Base-by-base conservation (phyloP, 2,329 filamentous ascomycete genomes). In the Magnaporthiopsis rhizophila region DNA sequence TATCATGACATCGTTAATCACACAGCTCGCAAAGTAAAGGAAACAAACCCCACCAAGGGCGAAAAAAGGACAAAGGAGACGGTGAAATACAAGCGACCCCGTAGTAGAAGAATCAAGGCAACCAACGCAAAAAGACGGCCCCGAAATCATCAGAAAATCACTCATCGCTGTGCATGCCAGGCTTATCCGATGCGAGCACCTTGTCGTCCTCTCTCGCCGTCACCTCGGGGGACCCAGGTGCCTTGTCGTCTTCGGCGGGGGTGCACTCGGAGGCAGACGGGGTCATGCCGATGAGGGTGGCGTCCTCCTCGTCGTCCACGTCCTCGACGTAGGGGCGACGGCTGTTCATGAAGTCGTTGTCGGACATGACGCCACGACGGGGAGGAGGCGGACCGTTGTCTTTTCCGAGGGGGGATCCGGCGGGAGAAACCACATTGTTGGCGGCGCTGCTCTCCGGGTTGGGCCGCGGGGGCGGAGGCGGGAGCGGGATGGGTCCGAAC, bases 141-240 rank as follows among this genome's bases (percentile, higher is more conserved):
- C 45, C 8, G 45, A 53, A n/a, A 21, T 9, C 45, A 53, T 3
- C 32, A 60, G 26, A 36, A n/a, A 24, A 4, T 12, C 11, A 38
- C 18, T 61, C 59, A 28, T 61, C 21, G 18, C 15, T n/a, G 26
- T 24, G 30, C 34, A 61, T 61, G n/a, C 59, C 59, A 8, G 59
- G 59, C 50, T 57, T 62, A 18, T 65, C 61, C 12, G 32, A 30
- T 5, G 59, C 64, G n/a, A 56, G 56, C 13, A 59, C 26, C 64
- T 65, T 65, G 15, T 58, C 30, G 61, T 66, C 56, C 36, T 62
- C 59, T 9, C 58, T 62, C 8, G 61, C 30, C 24, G 30, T 45
- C 36, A 38, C 34, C 24, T 58, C 61, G 2, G 28, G n/a, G 45
- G 38, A 15, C 5, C 24, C 61, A 15, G 53, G n/a, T 4, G 21